Evolutionary conservation across 2,329 filamentous ascomycete genomes (phyloP), one percentile per base, ranked within the genome.

Genomic region (Pseudocercospora fuligena): DNA sequence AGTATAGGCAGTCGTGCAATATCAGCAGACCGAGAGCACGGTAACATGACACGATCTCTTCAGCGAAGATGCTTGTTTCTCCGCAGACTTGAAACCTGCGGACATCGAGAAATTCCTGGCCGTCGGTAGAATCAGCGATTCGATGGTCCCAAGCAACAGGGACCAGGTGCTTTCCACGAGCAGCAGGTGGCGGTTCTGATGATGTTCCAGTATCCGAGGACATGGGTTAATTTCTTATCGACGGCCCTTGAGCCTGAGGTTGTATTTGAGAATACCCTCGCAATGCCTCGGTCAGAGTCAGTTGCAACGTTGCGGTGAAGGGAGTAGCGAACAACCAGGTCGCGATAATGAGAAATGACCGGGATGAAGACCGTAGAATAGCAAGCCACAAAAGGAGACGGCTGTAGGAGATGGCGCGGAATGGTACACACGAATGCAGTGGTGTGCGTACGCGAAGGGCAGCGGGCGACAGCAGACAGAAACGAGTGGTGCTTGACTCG

Each of bases 1-100:
- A 27, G 19, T 53, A 25, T 27, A 27, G 49, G 49, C 21, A 53
- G 49, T 53, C 23, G 49, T 27, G 49, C 49, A 53, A 23, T 25
- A 53, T 29, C 51, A 29, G 25, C 23, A 29, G 25, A 27, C 51
- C 23, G 51, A 54, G 14, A 31, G 49, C 9, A 16, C 25, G 51
- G 51, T 54, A 54, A 54, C 25, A 54, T 54, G 51, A 54, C 51
- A 29, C 51, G 51, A 54, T 54, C 25, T 54, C 21, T 54, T 25
- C 51, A 54, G 51, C 23, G 51, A 54, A 54, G 51, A 54, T 54
- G 51, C 51, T n/a, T 54, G 51, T 29, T 29, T 54, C 51, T 54
- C 25, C 51, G 8, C 21, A 54, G 19, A 19, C 49, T 27, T 27
- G 49, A 53, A 19, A 23, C 8, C 2, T 12, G 21, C 51, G 21